These are phyloP conservation scores for Verticillium albo-atrum DNA, from an alignment of 2,329 filamentous ascomycete species.

Conservation along the genomic window DNA sequence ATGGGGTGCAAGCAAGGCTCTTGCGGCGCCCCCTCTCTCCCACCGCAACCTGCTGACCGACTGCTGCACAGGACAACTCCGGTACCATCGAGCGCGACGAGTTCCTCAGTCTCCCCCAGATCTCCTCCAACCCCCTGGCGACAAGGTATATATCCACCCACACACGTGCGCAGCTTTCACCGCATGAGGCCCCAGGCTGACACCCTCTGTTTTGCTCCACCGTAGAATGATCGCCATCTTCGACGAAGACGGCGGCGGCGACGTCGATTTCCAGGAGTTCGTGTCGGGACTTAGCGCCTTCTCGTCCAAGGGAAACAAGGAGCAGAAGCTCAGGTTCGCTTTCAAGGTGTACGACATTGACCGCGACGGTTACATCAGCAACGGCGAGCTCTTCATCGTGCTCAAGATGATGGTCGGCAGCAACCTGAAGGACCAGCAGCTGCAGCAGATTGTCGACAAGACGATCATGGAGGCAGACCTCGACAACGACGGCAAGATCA, in stretches of 20 bases:
- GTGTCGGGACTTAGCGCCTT: conserved; percentile 93
- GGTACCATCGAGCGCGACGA: conserved; percentile 98
- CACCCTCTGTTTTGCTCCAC: background rate
- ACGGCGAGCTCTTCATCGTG: conserved; percentile 98
- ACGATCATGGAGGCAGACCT: conserved; percentile 99
- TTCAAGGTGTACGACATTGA: conserved; percentile 99
- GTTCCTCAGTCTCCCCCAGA: conserved; percentile 94
- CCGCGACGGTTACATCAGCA: conserved; percentile 96
- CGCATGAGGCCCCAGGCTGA: background rate
- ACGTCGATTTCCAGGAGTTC: conserved; percentile 98
- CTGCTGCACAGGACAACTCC: conserved; percentile 72
- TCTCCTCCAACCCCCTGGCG: conserved; percentile 94
- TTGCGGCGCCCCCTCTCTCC: background rate
- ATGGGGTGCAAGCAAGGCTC: background rate
- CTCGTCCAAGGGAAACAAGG: conserved; percentile 97
- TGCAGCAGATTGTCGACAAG: conserved; percentile 99
- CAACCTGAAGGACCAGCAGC: conserved; percentile 97
- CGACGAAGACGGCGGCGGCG: conserved; percentile 95
- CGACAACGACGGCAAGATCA: conserved; percentile 95
- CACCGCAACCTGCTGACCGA: conserved; percentile 3
- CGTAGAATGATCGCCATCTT: conserved; percentile 96
- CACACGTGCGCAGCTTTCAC: background rate
- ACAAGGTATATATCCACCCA: conserved; percentile 63
- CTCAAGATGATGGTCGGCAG: conserved; percentile 99
- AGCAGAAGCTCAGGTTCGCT: conserved; percentile 95